Conservation (phyloP, 108 stramenopile species). For the Asterionellopsis glacialis region DNA sequence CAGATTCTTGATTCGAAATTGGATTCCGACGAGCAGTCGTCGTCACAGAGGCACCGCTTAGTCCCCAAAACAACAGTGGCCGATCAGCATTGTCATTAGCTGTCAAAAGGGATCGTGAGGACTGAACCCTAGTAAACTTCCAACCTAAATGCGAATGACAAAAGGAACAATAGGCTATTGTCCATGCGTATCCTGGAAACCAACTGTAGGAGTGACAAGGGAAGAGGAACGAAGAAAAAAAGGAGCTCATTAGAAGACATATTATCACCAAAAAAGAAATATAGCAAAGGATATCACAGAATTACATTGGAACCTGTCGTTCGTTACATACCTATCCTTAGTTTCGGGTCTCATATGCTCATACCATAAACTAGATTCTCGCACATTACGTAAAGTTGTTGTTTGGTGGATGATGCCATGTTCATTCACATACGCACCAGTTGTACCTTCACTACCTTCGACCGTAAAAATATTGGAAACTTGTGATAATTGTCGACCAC, state of each 20-base stretch:
- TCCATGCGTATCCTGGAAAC: conserved; percentile 83
- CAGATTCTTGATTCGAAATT: too few species aligned
- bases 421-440: conserved; percentile 75
- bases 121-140: conserved; percentile 43
- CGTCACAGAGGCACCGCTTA: conserved; percentile 8
- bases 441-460: conserved; percentile 71
- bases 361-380: conserved; percentile 30
- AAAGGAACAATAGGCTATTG: conserved; percentile 46
- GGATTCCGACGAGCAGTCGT: not conserved
- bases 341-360: conserved; percentile 45
- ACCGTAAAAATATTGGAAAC: conserved; percentile 57
- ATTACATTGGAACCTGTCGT: too few species aligned
- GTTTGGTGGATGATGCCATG: conserved; percentile 79
- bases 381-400: conserved; percentile 53
- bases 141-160: conserved; percentile 75
- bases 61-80: conserved; percentile 5
- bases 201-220: conserved; percentile 12
- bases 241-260: conserved; percentile 3
- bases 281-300: too few species aligned
- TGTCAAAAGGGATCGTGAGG: not conserved
- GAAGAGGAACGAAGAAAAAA: conserved; percentile 3
- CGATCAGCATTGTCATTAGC: not conserved
- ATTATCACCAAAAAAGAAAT: not conserved
- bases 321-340: conserved; percentile 35
- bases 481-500: conserved; percentile 29